Evolutionary conservation across 495 filamentous ascomycete genomes (phyloP), one percentile per base, ranked within the genome.

Genomic region (Margaritispora aquatica): DNA sequence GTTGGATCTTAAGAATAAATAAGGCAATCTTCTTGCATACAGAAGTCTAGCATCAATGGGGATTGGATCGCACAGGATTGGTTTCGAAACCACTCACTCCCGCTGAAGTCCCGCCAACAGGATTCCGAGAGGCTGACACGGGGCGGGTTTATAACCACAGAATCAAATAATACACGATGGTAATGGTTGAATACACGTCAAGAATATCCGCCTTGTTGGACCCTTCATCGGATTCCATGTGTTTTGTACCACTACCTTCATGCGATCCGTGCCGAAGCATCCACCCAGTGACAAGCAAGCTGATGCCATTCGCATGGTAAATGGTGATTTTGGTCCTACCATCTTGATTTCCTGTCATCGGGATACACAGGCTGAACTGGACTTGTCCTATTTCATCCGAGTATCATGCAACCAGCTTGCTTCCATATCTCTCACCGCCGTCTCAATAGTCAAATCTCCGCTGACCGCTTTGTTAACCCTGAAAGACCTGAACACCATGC

Each of bases 401-500:
- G 38, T 22, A 5, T 23, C 8, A 36, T 48, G 27, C 38, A 44
- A 44, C 7, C 31, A 22, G n/a, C 52, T 36, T 41, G n/a, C n/a
- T n/a, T 31, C 22, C 44, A 22, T 52, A 24, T 44, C 36, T 26
- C 51, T 64, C 62, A 64, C 62, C 62, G 62, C 62, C 34, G 51
- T 34, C 46, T 22, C 21, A 19, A 11, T 51, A 24, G 50, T 4
- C 17, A 49, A 15, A 17, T 1, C 21, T 17, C 46, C 26, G 22
- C 58, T 59, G 61, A 54, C 57, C 56, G 57, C 61, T 41, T 54
- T 58, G 34, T 26, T 24, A 59, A 53, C 53, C 48, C 47, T 53
- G 56, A n/a, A 49, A 22, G 23, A 27, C 61, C 57, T 41, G 54
- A 63, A 66, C 58, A 59, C 65, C 59, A 59, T 67, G 55, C 61